Conservation (phyloP, 768 basidiomycete species). For the Asterophora lycoperdoides region DNA sequence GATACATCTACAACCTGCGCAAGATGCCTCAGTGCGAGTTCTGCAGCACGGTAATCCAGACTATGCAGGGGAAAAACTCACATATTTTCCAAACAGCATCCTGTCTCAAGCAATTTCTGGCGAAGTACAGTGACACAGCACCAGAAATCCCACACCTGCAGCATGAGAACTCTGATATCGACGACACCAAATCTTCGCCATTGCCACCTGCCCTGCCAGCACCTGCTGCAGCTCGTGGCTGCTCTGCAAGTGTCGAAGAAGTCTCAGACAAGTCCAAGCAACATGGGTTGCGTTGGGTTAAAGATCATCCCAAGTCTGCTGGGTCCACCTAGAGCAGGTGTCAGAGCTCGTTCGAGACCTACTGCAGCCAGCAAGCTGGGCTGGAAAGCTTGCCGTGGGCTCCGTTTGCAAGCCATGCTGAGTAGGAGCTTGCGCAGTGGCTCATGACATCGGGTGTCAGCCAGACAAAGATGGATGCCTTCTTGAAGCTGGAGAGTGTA, state of each 20-base stretch:
- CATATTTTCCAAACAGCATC: background rate
- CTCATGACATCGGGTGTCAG: too few relatives aligned
- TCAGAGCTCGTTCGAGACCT: background rate
- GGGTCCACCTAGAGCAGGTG: background rate
- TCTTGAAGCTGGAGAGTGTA: background rate
- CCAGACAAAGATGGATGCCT: slow-evolving; percentile 2
- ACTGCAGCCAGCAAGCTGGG: background rate
- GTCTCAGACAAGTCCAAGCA: background rate
- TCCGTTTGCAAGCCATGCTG: slow-evolving; percentile 1
- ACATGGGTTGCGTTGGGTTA: background rate
- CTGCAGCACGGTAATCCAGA: background rate
- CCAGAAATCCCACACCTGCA: too few relatives aligned
- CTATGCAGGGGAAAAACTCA: background rate
- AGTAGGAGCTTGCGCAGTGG: slow-evolving; percentile 2
- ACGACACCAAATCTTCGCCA: background rate
- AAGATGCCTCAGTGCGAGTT: slow-evolving; percentile 4
- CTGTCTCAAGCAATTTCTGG: slow-evolving; percentile 1
- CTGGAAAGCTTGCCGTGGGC: background rate
- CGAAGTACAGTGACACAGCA: background rate
- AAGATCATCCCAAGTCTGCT: slow-evolving; percentile 3
- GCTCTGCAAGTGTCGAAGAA: background rate
- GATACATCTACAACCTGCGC: too few relatives aligned
- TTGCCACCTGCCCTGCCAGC: background rate
- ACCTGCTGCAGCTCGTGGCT: background rate
- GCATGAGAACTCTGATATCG: background rate